Evolutionary conservation across 2,329 filamentous ascomycete species (phyloP).

Genomic region (Xylariaceae sp.): DNA sequence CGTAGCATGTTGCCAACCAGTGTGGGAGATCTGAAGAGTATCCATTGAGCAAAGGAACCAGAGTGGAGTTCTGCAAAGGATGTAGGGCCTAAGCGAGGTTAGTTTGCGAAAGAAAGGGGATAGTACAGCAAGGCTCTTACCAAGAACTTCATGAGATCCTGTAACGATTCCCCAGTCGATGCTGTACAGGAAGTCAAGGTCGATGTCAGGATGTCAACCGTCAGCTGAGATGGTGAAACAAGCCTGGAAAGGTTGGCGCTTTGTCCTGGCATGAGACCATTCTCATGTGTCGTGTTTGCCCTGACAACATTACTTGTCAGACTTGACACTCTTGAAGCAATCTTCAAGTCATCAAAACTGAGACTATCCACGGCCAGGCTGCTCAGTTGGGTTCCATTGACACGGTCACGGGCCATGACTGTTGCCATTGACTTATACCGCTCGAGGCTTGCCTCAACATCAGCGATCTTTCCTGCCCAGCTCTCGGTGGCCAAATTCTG

Average conservation of each 20-base stretch:
- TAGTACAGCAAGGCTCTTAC: conserved; percentile 34
- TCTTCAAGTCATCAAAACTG: conserved; percentile 41
- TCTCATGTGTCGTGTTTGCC: conserved; percentile 2
- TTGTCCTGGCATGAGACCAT: conserved; percentile 6
- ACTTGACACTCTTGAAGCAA: conserved; percentile 33
- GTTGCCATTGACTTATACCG: conserved; percentile 40
- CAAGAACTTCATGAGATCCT: conserved; percentile 38
- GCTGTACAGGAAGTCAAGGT: conserved; percentile 35
- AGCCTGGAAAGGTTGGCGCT: conserved; percentile 18
- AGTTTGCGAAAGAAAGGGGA: conserved; percentile 21
- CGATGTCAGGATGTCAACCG: conserved; percentile 31
- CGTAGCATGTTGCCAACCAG: conserved; percentile 51
- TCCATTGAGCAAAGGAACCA: conserved; percentile 43
- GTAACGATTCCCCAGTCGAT: conserved; percentile 28
- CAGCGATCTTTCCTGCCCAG: conserved; percentile 38
- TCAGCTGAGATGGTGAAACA: conserved; percentile 31
- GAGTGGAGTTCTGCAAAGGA: conserved; percentile 52
- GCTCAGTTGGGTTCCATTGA: conserved; percentile 28
- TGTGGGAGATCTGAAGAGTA: conserved; percentile 34
- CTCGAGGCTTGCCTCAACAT: conserved; percentile 46
- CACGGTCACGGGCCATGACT: conserved; percentile 29
- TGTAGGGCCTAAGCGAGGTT: conserved; percentile 52
- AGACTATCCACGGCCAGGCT: conserved; percentile 43
- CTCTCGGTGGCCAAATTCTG: conserved; percentile 32
- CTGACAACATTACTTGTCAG: conserved; percentile 12